Base-by-base conservation (phyloP, 2,329 filamentous ascomycete species). In the Aspergillus alliaceus region DNA sequence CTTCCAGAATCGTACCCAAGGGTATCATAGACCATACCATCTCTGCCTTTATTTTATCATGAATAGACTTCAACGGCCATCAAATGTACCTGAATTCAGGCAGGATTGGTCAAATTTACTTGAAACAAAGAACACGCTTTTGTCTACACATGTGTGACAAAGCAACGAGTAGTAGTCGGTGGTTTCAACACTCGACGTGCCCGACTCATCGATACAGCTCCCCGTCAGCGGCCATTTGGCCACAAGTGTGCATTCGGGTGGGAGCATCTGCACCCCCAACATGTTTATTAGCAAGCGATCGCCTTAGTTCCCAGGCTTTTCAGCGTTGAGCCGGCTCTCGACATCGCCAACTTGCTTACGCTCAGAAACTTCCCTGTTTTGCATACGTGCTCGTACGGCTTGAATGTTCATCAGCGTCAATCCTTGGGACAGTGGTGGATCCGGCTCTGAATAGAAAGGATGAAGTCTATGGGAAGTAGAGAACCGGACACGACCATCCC, bases 281-380 rank as follows among this genome's bases (percentile, higher is more conserved):
- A 15, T n/a, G 14, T 44, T 44, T 25, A 3, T 4, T 27, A 27
- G 40, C 15, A 29, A 29, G 24, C 15, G 24, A 12, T 65, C 51
- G 27, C 63, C 59, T 51, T 60, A 67, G 58, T 42, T 57, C 34
- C 56, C 53, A 52, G 58, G 64, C 59, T 65, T 63, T 62, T 76
- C 79, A 37, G 79, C 78, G 68, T 90, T 87, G 67, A 93, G 82
- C 80, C 92, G 83, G 71, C 86, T 86, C 77, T 91, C 90, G 55
- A 88, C 88, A 78, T 97, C 93, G 62, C 92, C 93, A 55, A 96
- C 93, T 78, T 97, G 93, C 75, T 90, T 89, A 64, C 93, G 83
- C 78, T 93, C 91, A 58, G 90, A 90, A 58, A 97, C 83, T 77
- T 96, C 93, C 61, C 85, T 78, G 64, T 80, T 83, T 67, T 84